Conservation (phyloP, 1,284 basidiomycete species). For the Phlebopus sp. region DNA sequence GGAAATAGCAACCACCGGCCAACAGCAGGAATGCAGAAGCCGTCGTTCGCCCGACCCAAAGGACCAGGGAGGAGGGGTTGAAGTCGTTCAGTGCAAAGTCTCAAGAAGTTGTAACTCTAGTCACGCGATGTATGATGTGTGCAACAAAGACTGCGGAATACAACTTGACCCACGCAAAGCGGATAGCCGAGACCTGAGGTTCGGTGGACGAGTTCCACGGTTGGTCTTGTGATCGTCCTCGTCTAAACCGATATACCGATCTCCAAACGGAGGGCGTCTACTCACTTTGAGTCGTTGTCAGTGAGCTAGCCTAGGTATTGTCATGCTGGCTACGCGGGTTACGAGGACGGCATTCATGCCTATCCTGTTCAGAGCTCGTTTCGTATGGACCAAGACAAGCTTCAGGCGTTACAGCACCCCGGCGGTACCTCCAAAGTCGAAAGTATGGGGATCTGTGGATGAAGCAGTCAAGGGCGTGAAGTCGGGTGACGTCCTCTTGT, state of each 20-base stretch:
- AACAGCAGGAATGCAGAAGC: slow-evolving; percentile 30
- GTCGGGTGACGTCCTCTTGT: slow-evolving; percentile 74
- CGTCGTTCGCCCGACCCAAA: slow-evolving; percentile 58
- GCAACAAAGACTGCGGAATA: no score
- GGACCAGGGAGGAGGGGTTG: slow-evolving; percentile 49
- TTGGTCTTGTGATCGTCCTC: neutral
- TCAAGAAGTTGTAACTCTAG: no score
- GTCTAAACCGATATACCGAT: neutral
- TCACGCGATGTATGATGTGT: neutral
- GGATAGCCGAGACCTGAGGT: slow-evolving; percentile 14
- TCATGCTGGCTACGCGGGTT: slow-evolving; percentile 21
- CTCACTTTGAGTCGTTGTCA: neutral
- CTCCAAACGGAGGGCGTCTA: neutral
- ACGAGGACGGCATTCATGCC: slow-evolving; percentile 15
- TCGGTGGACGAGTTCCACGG: slow-evolving; percentile 7
- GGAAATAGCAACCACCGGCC: slow-evolving; percentile 13
- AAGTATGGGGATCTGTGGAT: slow-evolving; percentile 78
- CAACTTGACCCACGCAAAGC: slow-evolving; percentile 4
- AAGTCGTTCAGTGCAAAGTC: slow-evolving; percentile 3
- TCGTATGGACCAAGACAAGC: slow-evolving; percentile 6
- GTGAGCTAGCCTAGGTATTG: neutral
- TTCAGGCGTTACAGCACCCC: slow-evolving; percentile 25
- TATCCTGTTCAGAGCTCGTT: slow-evolving; percentile 13
- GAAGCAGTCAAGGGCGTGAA: slow-evolving; percentile 82
- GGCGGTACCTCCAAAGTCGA: slow-evolving; percentile 45